A percentile compares a stretch with the other conserved stretches of the same genome.
phyloP scores from a whole-genome alignment of 768 basidiomycete species.

The Serendipita sp. region DNA sequence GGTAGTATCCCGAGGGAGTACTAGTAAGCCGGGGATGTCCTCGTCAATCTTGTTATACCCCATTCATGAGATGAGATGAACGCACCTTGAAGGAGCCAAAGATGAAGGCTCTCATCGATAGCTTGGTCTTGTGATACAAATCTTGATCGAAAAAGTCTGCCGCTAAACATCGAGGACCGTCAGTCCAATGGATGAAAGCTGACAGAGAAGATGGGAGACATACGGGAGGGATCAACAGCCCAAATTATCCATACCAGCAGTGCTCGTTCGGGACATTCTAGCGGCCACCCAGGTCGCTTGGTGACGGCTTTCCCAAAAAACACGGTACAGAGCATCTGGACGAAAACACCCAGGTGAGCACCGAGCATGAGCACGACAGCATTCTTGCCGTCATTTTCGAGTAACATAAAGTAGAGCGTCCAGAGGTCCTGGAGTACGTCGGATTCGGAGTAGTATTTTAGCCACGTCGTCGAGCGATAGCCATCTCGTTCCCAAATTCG shows the following conservation, averaged over 20 bases:
- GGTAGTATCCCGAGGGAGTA: not conserved
- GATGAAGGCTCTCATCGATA: not conserved
- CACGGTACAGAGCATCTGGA: conserved; percentile 17
- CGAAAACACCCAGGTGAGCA: conserved; percentile 32
- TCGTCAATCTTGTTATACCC: no score
- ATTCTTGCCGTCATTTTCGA: conserved; percentile 57
- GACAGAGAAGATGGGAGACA: not conserved
- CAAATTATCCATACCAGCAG: not conserved
- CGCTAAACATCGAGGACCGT: not conserved
- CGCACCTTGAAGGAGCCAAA: conserved; percentile 3
- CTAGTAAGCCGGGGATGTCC: not conserved
- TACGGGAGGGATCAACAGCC: not conserved
- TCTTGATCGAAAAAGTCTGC: not conserved
- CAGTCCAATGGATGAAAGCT: not conserved
- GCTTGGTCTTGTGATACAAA: not conserved
- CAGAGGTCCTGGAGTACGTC: conserved; percentile 25
- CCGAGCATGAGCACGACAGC: conserved; percentile 32
- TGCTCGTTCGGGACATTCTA: not conserved
- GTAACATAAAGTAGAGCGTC: conserved; percentile 36
- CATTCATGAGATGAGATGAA: not conserved
- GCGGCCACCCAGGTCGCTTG: not conserved
- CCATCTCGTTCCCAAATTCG: not conserved
- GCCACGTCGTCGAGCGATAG: conserved; percentile 7
- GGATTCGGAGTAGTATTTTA: not conserved
- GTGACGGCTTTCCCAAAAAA: not conserved